A percentile compares a stretch with the other conserved stretches of the same genome.
phyloP scores from a whole-genome alignment of 345 rosid genomes.

The Sisymbrium irio region DNA sequence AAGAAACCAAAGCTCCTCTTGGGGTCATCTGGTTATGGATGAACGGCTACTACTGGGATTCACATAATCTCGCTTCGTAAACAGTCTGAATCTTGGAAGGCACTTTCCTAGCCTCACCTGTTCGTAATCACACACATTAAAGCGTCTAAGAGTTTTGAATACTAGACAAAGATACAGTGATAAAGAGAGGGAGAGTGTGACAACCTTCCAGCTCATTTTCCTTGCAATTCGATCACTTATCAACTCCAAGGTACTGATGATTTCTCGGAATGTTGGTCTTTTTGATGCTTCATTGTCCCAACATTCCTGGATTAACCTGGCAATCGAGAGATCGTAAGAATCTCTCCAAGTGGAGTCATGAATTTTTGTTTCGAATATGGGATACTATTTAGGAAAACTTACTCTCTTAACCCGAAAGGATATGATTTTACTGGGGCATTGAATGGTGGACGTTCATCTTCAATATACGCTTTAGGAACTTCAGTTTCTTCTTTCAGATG shows the following conservation, averaged over 20 bases:
- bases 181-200: constrained; percentile 18
- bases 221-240: constrained; percentile 44
- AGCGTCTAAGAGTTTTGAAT: not conserved
- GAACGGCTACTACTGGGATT: constrained; percentile 54
- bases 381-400: constrained; percentile 11
- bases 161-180: not conserved
- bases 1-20: not conserved
- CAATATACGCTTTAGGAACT: constrained; percentile 67
- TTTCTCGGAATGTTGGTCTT: constrained; percentile 70
- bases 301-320: constrained; percentile 71
- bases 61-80: constrained; percentile 47
- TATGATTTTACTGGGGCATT: constrained; percentile 57
- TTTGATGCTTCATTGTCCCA: constrained; percentile 63
- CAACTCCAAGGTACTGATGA: constrained; percentile 51
- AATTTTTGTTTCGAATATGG: not conserved
- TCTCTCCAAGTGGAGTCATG: not conserved
- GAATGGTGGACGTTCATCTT: constrained; percentile 75
- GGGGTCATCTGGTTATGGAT: constrained; percentile 40
- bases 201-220: constrained; percentile 56
- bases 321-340: not conserved
- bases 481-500: constrained; percentile 52
- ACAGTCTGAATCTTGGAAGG: constrained; percentile 41
- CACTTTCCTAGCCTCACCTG: constrained; percentile 59
- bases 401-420: constrained; percentile 63
- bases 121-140: not conserved